These are phyloP conservation scores for Colletotrichum chlorophyti DNA, from an alignment of 2,329 filamentous ascomycete genomes.

Conservation along the genomic window DNA sequence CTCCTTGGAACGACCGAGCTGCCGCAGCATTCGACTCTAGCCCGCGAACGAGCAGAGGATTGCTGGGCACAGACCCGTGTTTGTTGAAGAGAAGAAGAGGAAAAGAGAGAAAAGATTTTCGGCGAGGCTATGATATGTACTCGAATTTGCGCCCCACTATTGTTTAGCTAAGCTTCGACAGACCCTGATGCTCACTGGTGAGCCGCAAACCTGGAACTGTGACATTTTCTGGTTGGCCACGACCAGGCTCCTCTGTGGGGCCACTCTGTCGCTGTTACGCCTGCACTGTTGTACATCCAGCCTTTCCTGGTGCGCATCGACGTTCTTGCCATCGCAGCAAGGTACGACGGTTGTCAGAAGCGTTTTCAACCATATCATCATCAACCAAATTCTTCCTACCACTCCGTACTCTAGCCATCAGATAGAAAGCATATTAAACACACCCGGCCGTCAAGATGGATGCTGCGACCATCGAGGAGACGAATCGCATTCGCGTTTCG, in stretches of 20 bases:
- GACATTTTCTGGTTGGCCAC: conserved; percentile 27
- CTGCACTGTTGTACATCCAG: no score
- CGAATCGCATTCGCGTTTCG: conserved; percentile 87
- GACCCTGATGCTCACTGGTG: neutral
- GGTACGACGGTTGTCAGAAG: no score
- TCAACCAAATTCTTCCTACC: neutral
- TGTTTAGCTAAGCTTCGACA: conserved; percentile 19
- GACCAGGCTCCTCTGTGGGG: no score
- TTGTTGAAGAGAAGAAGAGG: conserved; percentile 47
- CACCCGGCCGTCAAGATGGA: conserved; percentile 53
- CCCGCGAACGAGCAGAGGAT: conserved; percentile 69
- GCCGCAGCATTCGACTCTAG: conserved; percentile 80
- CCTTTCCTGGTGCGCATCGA: conserved; percentile 5
- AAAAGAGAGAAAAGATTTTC: conserved; percentile 37
- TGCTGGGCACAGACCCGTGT: conserved; percentile 86
- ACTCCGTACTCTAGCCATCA: no score
- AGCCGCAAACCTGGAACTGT: conserved; percentile 14
- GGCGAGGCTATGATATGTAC: conserved; percentile 26
- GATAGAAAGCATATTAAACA: neutral
- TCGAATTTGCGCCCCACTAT: conserved; percentile 16
- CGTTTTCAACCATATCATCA: no score
- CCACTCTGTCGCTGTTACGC: no score
- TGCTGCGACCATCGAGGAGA: conserved; percentile 85
- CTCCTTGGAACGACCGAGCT: conserved; percentile 87
- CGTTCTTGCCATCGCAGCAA: neutral